These are phyloP conservation scores for Pholiota adiposa DNA, from an alignment of 1,284 basidiomycete species.

Conservation along the genomic window DNA sequence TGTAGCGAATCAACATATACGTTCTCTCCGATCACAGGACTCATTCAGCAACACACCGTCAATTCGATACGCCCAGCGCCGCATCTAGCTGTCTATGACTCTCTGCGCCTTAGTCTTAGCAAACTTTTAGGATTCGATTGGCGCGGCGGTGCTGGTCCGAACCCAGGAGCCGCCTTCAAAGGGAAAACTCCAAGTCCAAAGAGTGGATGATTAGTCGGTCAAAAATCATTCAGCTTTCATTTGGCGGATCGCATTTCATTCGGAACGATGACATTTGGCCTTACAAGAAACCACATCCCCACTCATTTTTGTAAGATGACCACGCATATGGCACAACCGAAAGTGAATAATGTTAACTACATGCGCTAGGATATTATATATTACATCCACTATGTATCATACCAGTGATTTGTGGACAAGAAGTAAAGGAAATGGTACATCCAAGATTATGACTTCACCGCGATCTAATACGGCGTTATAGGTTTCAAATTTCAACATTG, in stretches of 20 bases:
- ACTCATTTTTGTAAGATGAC: background rate
- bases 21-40: slow-evolving; percentile 68
- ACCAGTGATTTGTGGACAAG: background rate
- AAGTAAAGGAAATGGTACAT: background rate
- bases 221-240: too few species aligned
- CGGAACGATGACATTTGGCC: background rate
- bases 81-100: slow-evolving; percentile 69
- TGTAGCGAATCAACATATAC: slow-evolving; percentile 72
- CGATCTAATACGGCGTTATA: background rate
- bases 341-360: background rate
- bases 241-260: too few species aligned
- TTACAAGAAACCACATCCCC: background rate
- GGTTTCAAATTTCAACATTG: background rate
- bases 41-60: slow-evolving; percentile 64
- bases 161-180: slow-evolving; percentile 21
- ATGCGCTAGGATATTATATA: background rate
- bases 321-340: background rate
- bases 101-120: slow-evolving; percentile 53
- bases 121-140: slow-evolving; percentile 47
- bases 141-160: slow-evolving; percentile 17
- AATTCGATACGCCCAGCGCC: slow-evolving; percentile 78
- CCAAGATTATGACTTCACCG: background rate
- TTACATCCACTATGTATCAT: background rate
- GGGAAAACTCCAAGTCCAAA: slow-evolving; percentile 11
- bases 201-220: background rate